Evolutionary conservation across 116 monocot species (phyloP), one percentile per base, ranked within the genome.

Genomic region (Papilionanthe hybrid): DNA sequence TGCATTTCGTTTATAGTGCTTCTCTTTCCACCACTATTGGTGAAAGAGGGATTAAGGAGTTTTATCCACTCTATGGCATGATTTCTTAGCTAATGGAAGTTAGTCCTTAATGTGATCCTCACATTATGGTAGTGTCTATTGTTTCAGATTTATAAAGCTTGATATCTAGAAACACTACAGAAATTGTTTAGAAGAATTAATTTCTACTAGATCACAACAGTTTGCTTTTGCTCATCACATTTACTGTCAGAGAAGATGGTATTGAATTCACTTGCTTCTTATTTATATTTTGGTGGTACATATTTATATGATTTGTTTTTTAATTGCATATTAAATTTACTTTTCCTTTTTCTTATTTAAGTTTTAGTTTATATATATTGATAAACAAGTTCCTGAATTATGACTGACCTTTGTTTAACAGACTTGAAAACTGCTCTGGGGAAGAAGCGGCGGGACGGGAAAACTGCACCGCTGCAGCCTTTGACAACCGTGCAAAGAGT

Each of bases 401-500:
- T 58, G 22, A 68, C 12, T 68, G 27, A 68, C 23, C 23, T 68
- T 12, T 69, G 27, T 75, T 15, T 9, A 49, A 48, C 43, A 98
- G 98, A 93, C 85, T 73, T 98, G 81, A 98, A 84, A 81, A 79
- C 87, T 79, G 93, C 84, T 66, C 85, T 98, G 55, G 94, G 98
- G 60, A 98, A 98, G 85, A 92, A 84, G 81, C 88, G 91, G 19
- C 88, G 82, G 77, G 93, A 98, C 68, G 98, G 98, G 43, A 91
- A 86, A 81, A 27, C 76, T 20, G 91, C 85, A 30, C 90, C 91
- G 10, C 77, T 82, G 84, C 85, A 78, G 42, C 86, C 90, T 37
- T 83, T 98, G 57, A 98, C 93, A 15, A 91, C 75, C 47, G 86
- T 94, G 48, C 98, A 94, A 82, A 85, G 90, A 27, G 79, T 91